Conservation (phyloP, 2,329 filamentous ascomycete genomes). For the Aspergillus sojae region DNA sequence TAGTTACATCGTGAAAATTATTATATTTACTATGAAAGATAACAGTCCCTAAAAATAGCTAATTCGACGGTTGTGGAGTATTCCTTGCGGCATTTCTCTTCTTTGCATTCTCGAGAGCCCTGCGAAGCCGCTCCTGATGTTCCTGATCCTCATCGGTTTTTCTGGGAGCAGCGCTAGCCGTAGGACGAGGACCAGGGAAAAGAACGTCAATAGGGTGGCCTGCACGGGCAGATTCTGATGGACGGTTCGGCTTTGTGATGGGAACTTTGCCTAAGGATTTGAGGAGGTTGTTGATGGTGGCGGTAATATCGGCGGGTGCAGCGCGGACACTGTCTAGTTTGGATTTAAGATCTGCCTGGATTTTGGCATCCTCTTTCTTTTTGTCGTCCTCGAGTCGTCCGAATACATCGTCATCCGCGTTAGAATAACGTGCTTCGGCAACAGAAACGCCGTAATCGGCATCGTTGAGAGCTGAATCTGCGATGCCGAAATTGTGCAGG, state of each 20-base stretch:
- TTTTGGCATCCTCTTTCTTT: constrained; percentile 51
- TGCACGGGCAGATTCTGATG: constrained; percentile 15
- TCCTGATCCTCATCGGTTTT: constrained; percentile 38
- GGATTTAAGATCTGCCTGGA: constrained; percentile 44
- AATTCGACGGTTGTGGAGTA: constrained; percentile 17
- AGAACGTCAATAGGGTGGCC: constrained; percentile 19
- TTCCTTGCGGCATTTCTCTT: constrained; percentile 51
- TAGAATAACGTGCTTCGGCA: constrained; percentile 52
- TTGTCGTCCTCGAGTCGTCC: constrained; percentile 49
- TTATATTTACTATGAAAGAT: neutral
- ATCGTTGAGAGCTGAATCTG: constrained; percentile 55
- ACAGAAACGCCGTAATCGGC: constrained; percentile 58
- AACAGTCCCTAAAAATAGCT: neutral
- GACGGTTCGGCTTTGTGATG: constrained; percentile 18
- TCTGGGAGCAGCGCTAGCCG: constrained; percentile 17
- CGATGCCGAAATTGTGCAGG: constrained; percentile 49
- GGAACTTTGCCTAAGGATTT: constrained; percentile 35
- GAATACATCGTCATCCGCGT: constrained; percentile 46
- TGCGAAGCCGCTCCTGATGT: constrained; percentile 51
- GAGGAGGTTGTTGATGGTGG: constrained; percentile 44
- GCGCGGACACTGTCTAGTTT: constrained; percentile 47
- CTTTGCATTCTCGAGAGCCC: constrained; percentile 57
- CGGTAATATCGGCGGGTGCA: constrained; percentile 40
- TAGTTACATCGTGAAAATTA: constrained; percentile 23
- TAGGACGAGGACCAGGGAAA: constrained; percentile 31